Evolutionary conservation across 768 basidiomycete species (phyloP).

Genomic region (Amanita pallidorosea): DNA sequence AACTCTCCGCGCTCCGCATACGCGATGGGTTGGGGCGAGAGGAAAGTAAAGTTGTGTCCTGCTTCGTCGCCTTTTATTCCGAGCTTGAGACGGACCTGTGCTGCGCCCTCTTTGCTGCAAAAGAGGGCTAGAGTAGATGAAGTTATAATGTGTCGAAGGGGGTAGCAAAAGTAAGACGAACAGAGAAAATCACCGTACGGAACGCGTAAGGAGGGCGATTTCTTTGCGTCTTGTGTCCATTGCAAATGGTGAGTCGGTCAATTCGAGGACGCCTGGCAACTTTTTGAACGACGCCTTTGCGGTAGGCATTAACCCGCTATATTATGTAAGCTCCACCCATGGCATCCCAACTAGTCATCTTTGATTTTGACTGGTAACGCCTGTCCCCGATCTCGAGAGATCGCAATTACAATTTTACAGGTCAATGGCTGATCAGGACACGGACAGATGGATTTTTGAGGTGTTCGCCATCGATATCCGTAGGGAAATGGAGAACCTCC

Average conservation of each 20-base stretch:
- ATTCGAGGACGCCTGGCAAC: constrained; percentile 58
- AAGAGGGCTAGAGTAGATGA: constrained; percentile 53
- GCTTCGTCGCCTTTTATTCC: constrained; percentile 56
- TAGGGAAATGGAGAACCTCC: constrained; percentile 62
- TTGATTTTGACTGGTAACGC: constrained; percentile 93
- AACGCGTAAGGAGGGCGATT: constrained; percentile 52
- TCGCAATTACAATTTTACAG: constrained; percentile 21
- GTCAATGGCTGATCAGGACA: constrained; percentile 93
- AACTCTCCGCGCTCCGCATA: constrained; percentile 69
- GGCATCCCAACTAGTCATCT: constrained; percentile 70
- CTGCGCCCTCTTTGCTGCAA: constrained; percentile 75
- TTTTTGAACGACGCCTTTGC: constrained; percentile 85
- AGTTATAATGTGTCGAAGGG: constrained; percentile 39
- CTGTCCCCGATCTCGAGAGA: no score
- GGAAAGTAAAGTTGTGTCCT: constrained; percentile 79
- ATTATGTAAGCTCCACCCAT: constrained; percentile 19
- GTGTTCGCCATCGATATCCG: constrained; percentile 81
- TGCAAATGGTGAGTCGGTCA: constrained; percentile 62
- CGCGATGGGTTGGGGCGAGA: constrained; percentile 52
- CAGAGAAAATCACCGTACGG: constrained; percentile 49
- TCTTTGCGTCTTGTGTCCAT: constrained; percentile 73
- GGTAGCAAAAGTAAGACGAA: constrained; percentile 25
- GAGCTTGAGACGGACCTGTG: constrained; percentile 72
- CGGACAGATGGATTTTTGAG: constrained; percentile 88
- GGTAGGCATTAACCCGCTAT: constrained; percentile 31